Conservation (phyloP, 2,329 filamentous ascomycete species). For the Aspergillus japonicus region DNA sequence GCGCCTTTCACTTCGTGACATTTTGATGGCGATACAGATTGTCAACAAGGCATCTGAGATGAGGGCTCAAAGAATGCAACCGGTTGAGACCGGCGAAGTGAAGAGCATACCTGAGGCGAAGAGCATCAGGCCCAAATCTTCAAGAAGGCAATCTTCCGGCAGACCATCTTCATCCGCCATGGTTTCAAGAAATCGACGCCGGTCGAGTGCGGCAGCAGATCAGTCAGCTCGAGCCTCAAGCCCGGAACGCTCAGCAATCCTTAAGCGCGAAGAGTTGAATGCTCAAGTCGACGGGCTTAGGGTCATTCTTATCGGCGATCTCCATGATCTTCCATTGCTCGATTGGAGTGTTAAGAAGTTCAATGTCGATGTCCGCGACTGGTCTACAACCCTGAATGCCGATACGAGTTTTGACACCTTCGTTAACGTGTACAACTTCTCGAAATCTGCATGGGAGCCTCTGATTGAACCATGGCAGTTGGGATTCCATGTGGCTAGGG, state of each 20-base stretch:
- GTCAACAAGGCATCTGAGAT: constrained; percentile 86
- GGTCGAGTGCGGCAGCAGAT: constrained; percentile 44
- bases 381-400: constrained; percentile 82
- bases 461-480: constrained; percentile 94
- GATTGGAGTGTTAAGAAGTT: constrained; percentile 94
- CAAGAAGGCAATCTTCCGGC: constrained; percentile 51
- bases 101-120: constrained; percentile 50
- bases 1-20: constrained; percentile 87
- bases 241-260: constrained; percentile 50
- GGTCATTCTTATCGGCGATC: constrained; percentile 89
- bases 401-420: constrained; percentile 92
- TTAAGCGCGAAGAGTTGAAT: constrained; percentile 77
- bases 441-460: constrained; percentile 97
- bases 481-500: constrained; percentile 82
- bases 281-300: constrained; percentile 83
- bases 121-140: constrained; percentile 34
- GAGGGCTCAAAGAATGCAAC: constrained; percentile 54
- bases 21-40: constrained; percentile 89
- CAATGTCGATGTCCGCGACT: constrained; percentile 79
- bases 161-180: constrained; percentile 46
- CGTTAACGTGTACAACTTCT: constrained; percentile 97
- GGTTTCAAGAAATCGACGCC: constrained; percentile 45
- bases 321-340: constrained; percentile 91
- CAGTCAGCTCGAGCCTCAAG: constrained; percentile 37
- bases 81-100: constrained; percentile 54